phyloP scores from a whole-genome alignment of 2,329 filamentous ascomycete genomes.

The Fusarium clavum region DNA sequence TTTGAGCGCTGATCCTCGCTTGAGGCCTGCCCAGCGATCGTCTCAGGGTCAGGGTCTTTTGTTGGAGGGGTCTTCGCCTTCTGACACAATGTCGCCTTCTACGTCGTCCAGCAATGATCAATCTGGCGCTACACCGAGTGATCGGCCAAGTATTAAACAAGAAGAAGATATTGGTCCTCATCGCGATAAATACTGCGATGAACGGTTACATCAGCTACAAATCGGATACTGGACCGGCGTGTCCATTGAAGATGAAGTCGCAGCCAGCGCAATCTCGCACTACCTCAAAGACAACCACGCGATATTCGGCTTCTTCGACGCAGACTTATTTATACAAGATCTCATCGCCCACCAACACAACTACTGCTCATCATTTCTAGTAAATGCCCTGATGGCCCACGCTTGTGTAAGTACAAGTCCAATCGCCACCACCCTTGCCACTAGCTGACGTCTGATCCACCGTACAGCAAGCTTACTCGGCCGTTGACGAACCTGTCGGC shows the following conservation, averaged over 20 bases:
- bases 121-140: conserved; percentile 15
- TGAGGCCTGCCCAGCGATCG: conserved; percentile 2
- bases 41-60: background rate
- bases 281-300: conserved; percentile 52
- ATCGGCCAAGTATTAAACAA: background rate
- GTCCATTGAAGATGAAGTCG: conserved; percentile 44
- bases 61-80: conserved; percentile 15
- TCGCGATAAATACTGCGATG: conserved; percentile 7
- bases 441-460: conserved; percentile 1
- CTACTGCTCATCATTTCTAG: conserved; percentile 51
- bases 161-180: conserved; percentile 5
- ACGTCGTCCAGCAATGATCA: conserved; percentile 14
- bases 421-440: conserved; percentile 8
- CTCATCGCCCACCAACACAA: conserved; percentile 41
- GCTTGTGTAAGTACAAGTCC: conserved; percentile 45
- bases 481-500: conserved; percentile 10
- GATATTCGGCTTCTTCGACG: conserved; percentile 51
- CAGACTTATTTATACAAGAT: conserved; percentile 50
- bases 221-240: conserved; percentile 52
- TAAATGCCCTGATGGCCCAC: conserved; percentile 49
- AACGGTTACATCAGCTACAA: conserved; percentile 13
- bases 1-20: conserved; percentile 8
- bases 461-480: conserved; percentile 23
- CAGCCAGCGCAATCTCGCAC: conserved; percentile 48
- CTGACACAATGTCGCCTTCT: conserved; percentile 22